A percentile compares a stretch with the other conserved stretches of the same genome.
These are phyloP conservation scores for Vinca minor DNA, from an alignment of 257 asterid genomes.

Conservation along the genomic window DNA sequence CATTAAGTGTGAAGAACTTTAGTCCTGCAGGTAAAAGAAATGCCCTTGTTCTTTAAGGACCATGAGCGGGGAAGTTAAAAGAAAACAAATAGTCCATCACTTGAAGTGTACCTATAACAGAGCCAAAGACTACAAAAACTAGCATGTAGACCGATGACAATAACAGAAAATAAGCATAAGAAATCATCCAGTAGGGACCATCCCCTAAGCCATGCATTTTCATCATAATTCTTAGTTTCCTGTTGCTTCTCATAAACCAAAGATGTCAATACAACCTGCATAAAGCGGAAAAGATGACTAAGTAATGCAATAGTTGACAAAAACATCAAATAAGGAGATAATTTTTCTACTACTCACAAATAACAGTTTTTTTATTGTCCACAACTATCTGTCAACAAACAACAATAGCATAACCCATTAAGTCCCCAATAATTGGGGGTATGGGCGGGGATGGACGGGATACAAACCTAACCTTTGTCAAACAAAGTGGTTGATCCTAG, in stretches of 20 bases:
- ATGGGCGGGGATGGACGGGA: too few species aligned
- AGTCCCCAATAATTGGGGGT: too few species aligned
- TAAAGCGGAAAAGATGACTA: constrained; percentile 12
- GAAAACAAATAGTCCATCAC: constrained; percentile 9
- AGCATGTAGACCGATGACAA: constrained; percentile 69
- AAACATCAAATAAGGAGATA: background rate
- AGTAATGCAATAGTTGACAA: constrained; percentile 1
- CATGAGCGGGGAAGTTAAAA: constrained; percentile 5
- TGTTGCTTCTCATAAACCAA: constrained; percentile 85
- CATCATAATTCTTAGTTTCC: constrained; percentile 89
- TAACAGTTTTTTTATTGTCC: too few species aligned
- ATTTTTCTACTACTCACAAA: background rate
- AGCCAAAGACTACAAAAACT: constrained; percentile 79
- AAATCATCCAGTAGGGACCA: constrained; percentile 96
- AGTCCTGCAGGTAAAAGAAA: constrained; percentile 49
- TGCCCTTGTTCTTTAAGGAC: constrained; percentile 8
- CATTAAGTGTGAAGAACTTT: constrained; percentile 76
- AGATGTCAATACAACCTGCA: constrained; percentile 67
- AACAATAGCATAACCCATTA: too few species aligned
- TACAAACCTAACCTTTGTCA: too few species aligned
- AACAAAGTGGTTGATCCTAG: too few species aligned
- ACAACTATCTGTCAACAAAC: too few species aligned
- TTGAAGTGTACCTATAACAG: constrained; percentile 51
- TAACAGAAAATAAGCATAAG: constrained; percentile 82
- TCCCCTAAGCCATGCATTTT: constrained; percentile 99